Percentiles rank a stretch among this genome's conserved stretches.
phyloP scores from a whole-genome alignment of 129 eudicot species.

The Flaveria ramosissima region DNA sequence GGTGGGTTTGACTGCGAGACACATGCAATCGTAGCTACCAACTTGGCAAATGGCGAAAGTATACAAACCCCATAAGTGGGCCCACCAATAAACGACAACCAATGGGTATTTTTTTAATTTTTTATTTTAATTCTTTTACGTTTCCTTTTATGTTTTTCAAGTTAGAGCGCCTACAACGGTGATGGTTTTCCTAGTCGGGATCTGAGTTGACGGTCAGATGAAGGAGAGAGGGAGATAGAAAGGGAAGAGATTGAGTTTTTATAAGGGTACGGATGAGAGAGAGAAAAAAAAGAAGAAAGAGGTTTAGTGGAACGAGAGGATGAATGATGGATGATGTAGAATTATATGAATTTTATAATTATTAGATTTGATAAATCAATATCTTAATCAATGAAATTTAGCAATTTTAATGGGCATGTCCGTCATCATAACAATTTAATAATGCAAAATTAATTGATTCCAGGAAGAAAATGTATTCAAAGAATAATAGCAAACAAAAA shows the following conservation, averaged over 20 bases:
- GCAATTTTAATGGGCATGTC: neutral
- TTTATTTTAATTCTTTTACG: neutral
- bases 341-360: neutral
- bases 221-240: no score
- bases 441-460: no score
- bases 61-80: neutral
- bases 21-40: constrained; percentile 6
- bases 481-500: neutral
- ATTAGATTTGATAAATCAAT: neutral
- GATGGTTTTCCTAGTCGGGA: no score
- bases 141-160: no score
- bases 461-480: no score
- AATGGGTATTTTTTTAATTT: neutral
- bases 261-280: no score
- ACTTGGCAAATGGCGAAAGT: constrained; percentile 14
- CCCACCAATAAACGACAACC: neutral
- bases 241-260: no score
- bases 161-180: no score
- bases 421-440: neutral
- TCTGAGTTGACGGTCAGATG: no score
- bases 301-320: no score
- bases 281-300: no score
- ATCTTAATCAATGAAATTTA: neutral
- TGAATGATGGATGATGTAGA: no score
- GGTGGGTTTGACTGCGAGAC: constrained; percentile 17